A percentile compares a stretch with the other conserved stretches of the same genome.
phyloP scores from a whole-genome alignment of 2,329 filamentous ascomycete species.

The Colletotrichum salicis region DNA sequence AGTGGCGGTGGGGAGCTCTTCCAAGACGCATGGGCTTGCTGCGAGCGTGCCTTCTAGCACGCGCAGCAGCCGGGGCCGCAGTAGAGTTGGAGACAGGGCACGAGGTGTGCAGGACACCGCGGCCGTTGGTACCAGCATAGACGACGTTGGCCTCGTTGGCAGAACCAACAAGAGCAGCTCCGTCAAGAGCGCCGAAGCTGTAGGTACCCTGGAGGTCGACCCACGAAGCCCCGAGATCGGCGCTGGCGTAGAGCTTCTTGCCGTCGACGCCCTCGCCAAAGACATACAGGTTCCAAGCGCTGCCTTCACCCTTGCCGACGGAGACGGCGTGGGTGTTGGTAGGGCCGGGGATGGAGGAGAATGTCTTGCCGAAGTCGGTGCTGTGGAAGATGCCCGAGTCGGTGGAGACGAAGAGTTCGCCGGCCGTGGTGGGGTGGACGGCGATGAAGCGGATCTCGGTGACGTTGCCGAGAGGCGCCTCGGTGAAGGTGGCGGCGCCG shows the following conservation, averaged over 20 bases:
- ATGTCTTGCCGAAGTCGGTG: constrained; percentile 60
- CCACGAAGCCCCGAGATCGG: constrained; percentile 56
- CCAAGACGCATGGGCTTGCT: constrained; percentile 11
- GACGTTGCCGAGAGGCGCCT: constrained; percentile 49
- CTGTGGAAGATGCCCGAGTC: constrained; percentile 65
- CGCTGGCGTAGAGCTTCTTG: constrained; percentile 56
- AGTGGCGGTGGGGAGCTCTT: constrained; percentile 8
- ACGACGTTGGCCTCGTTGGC: constrained; percentile 57
- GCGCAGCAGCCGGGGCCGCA: neutral
- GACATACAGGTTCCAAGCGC: constrained; percentile 58
- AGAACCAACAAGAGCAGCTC: constrained; percentile 54
- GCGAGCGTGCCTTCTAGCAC: neutral
- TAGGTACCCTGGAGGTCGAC: constrained; percentile 58
- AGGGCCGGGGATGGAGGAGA: constrained; percentile 50
- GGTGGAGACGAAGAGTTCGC: constrained; percentile 69
- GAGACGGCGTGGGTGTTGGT: constrained; percentile 55
- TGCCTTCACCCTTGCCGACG: constrained; percentile 52
- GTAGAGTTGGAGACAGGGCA: constrained; percentile 16
- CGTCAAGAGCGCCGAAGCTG: constrained; percentile 56
- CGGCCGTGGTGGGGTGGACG: constrained; percentile 65
- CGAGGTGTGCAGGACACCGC: constrained; percentile 53
- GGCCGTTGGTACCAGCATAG: constrained; percentile 62
- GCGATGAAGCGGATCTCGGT: constrained; percentile 65
- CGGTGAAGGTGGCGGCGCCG: constrained; percentile 56
- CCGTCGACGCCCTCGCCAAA: constrained; percentile 57